Percentiles rank a stretch among this genome's conserved stretches.
Evolutionary conservation across 2,329 filamentous ascomycete species (phyloP).

Genomic region (Teratosphaeria gauchensis): DNA sequence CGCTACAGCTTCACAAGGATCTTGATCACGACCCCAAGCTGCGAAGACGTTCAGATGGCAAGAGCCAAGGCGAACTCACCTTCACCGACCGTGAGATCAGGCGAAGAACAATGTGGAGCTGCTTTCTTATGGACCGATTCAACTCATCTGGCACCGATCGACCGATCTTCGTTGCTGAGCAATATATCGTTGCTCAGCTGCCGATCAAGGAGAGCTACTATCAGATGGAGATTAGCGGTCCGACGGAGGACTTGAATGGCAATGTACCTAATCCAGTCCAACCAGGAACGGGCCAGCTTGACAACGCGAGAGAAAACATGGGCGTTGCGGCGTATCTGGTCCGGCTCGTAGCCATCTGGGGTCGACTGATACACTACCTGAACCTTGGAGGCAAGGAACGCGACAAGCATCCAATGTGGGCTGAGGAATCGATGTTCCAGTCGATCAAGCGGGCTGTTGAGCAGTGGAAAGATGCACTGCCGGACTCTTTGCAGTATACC

Average conservation of each 20-base stretch:
- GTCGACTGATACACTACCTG: conserved; percentile 76
- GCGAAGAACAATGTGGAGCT: conserved; percentile 93
- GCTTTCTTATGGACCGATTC: conserved; percentile 94
- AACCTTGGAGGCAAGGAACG: conserved; percentile 80
- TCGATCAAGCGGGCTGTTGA: conserved; percentile 61
- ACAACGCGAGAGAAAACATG: conserved; percentile 73
- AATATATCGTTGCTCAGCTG: conserved; percentile 78
- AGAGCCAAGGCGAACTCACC: conserved; percentile 40
- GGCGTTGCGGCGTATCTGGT: conserved; percentile 88
- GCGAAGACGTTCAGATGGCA: conserved; percentile 13
- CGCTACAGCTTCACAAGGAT: conserved; percentile 85
- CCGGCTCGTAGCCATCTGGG: conserved; percentile 77
- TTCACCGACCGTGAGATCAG: conserved; percentile 91
- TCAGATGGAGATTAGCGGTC: conserved; percentile 78
- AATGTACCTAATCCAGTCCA: conserved; percentile 54
- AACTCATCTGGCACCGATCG: conserved; percentile 91
- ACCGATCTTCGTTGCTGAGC: conserved; percentile 82
- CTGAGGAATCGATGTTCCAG: conserved; percentile 65
- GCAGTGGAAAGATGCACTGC: conserved; percentile 59
- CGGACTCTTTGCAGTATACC: conserved; percentile 62
- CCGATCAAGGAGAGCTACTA: conserved; percentile 87
- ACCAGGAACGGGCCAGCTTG: conserved; percentile 53
- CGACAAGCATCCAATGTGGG: conserved; percentile 73
- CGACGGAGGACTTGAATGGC: conserved; percentile 67
- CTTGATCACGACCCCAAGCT: conserved; percentile 56